Base-by-base conservation (phyloP, 108 stramenopile species). In the Cylindrotheca closterium region DNA sequence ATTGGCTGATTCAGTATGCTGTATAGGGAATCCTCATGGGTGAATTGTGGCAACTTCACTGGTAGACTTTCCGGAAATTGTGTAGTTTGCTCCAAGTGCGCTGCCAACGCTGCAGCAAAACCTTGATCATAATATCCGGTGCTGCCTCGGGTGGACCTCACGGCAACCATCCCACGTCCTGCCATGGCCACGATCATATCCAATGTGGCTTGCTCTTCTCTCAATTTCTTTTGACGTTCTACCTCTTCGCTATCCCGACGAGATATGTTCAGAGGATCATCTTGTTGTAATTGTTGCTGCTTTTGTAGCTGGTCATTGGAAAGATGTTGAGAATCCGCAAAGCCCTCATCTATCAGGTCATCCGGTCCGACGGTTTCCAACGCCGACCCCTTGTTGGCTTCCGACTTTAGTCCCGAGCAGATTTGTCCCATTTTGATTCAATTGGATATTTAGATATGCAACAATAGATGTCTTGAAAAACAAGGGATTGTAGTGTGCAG, bases 41-140 rank as follows among this genome's bases (percentile, higher is more conserved):
- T 18, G 3, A 55, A 30, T 12, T 60, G 58, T 25, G 73, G 77
- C 15, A 74, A 46, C 27, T 49, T 51, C 19, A 66, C 30, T 21
- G 58, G 50, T 23, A 75, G 25, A 24, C 17, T n/a, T 17, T 72
- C 68, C 5, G 75, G 62, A 60, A 76, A 77, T 51, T 71, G 67
- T 25, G 74, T 68, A 7, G 77, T 78, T 63, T 78, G 60, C 50
- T 78, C 70, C 61, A 78, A 61, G 56, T 78, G 77, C 34, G 75
- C 67, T 15, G 70, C 69, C 59, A 83, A 51, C 7, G 79, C 73
- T 0, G 77, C 80, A 28, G 83, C 80, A 66, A 79, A 81, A 31
- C 79, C 79, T 70, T 80, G 77, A 71, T 83, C 82, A 58, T 80
- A 71, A 33, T 79, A 79, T 2, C 74, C 70, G 26, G 72, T 73